Evolutionary conservation across 2,329 filamentous ascomycete genomes (phyloP), one percentile per base, ranked within the genome.

Genomic region (Alternaria atra): DNA sequence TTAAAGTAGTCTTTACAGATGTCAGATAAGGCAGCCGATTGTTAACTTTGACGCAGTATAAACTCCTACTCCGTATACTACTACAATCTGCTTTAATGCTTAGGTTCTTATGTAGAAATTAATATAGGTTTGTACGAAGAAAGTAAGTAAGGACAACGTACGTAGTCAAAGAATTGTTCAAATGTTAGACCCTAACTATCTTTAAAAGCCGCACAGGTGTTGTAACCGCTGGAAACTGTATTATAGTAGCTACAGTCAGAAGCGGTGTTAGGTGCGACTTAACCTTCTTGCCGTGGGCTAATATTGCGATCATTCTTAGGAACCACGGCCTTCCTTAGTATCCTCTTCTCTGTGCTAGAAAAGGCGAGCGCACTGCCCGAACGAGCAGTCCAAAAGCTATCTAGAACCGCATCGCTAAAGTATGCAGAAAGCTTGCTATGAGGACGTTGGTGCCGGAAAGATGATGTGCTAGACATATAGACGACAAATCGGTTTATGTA

Each of bases 241-340:
- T 64, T 63, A 23, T 37, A 68, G 15, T 47, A 68, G n/a, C 35
- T 59, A 47, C 65, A 66, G 58, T 68, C 65, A 12, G 55, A 40
- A n/a, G 47, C 63, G 12, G 58, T 68, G 34, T 32, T 46, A 10
- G 63, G 54, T 32, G 57, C 60, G 7, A 58, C 48, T 43, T 57
- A 60, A 12, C 62, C 57, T 47, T 61, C 52, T 23, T 67, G 60
- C 6, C 61, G 55, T 23, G 43, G 46, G 20, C 46, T n/a, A 6
- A 57, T 51, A n/a, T 17, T 35, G 29, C 52, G 40, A 46, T 43
- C 29, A 46, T 34, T 54, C 6, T 25, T 35, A 12, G 32, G 44
- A 48, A 4, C n/a, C 6, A 25, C 44, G 27, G 13, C 27, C 44
- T 17, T 8, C n/a, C 27, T 48, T n/a, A 23, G 15, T 25, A n/a